phyloP scores from a whole-genome alignment of 805 yeast genomes.

The Hanseniaspora clermontiae region DNA sequence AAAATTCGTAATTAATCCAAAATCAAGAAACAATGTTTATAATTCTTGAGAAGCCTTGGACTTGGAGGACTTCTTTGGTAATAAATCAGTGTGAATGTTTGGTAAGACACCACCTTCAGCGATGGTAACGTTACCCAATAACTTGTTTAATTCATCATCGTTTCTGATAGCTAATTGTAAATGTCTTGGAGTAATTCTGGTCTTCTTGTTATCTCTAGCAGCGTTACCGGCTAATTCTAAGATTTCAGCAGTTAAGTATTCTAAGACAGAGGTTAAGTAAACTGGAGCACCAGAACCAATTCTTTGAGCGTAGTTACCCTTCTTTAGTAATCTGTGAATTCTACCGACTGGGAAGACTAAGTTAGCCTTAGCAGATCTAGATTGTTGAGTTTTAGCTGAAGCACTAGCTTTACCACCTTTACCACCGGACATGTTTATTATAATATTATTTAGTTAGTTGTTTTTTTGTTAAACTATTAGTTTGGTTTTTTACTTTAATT shows the following conservation, averaged over 20 bases:
- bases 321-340: conserved; percentile 91
- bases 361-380: conserved; percentile 98
- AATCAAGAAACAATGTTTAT: conserved; percentile 24
- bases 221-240: conserved; percentile 98
- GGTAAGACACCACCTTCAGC: conserved; percentile 99
- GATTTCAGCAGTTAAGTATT: conserved; percentile 94
- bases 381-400: conserved; percentile 88
- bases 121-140: conserved; percentile 83
- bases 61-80: conserved; percentile 63
- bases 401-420: conserved; percentile 88
- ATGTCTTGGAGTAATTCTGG: conserved; percentile 98
- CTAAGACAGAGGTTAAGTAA: conserved; percentile 90
- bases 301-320: conserved; percentile 96
- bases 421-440: conserved; percentile 49
- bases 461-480: conserved; percentile 9
- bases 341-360: conserved; percentile 99
- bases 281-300: conserved; percentile 99
- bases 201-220: conserved; percentile 97
- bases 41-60: conserved; percentile 57
- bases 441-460: conserved; percentile 12
- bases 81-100: conserved; percentile 86
- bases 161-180: conserved; percentile 97
- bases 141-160: conserved; percentile 95
- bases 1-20: conserved; percentile 3
- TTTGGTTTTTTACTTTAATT: conserved; percentile 6